Percentiles rank a stretch among this genome's conserved stretches.
Conservation (phyloP, 768 basidiomycete genomes). For the Thelephora aurantiotincta region DNA sequence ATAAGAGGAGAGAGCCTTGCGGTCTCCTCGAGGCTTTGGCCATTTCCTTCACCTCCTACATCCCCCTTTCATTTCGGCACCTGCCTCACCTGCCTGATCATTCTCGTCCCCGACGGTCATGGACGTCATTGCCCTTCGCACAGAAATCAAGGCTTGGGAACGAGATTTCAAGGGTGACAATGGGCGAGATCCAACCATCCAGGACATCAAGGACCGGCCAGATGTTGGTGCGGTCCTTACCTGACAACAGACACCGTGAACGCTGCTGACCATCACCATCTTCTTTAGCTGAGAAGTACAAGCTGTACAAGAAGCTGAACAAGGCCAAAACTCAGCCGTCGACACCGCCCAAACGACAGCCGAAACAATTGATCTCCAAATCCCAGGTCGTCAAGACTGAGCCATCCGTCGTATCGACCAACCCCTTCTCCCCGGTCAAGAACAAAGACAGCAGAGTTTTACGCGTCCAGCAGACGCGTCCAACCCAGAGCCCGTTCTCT, state of each 20-base stretch:
- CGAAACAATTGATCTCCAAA: slow-evolving; percentile 26
- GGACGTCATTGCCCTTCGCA: slow-evolving; percentile 36
- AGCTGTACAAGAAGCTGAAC: slow-evolving; percentile 62
- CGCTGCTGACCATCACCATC: slow-evolving; percentile 8
- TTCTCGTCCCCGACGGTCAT: slow-evolving; percentile 10
- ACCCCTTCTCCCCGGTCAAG: slow-evolving; percentile 74
- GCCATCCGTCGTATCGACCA: slow-evolving; percentile 41
- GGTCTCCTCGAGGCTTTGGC: neutral
- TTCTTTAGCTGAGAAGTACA: slow-evolving; percentile 60
- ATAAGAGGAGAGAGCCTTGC: neutral
- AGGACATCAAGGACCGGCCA: slow-evolving; percentile 55
- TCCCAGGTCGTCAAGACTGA: slow-evolving; percentile 38
- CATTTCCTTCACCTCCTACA: too few relatives aligned
- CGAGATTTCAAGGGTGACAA: slow-evolving; percentile 44
- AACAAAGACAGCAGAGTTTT: slow-evolving; percentile 33
- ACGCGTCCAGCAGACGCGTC: slow-evolving; percentile 8
- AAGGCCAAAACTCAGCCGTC: slow-evolving; percentile 25
- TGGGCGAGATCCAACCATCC: slow-evolving; percentile 44
- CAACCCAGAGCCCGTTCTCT: slow-evolving; percentile 27
- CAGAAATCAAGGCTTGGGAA: slow-evolving; percentile 72
- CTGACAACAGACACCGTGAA: slow-evolving; percentile 6
- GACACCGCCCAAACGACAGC: slow-evolving; percentile 19
- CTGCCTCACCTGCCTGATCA: too few relatives aligned
- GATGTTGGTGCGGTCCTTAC: slow-evolving; percentile 38
- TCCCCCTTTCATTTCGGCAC: too few relatives aligned